Evolutionary conservation across 2,329 filamentous ascomycete genomes (phyloP).

Genomic region (Aureobasidium melanogenum): DNA sequence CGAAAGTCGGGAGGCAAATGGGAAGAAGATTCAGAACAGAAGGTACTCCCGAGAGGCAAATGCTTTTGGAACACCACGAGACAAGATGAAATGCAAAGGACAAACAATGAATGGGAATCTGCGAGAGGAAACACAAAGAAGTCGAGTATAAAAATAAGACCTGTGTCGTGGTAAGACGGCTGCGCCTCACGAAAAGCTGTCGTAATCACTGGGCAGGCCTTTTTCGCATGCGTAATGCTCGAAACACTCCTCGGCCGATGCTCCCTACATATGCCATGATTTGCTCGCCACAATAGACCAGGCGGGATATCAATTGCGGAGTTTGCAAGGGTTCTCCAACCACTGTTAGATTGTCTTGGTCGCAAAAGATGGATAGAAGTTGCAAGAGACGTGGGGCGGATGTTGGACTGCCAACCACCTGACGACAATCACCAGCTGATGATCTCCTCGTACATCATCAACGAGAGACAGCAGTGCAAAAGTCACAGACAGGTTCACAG

Average conservation of each 20-base stretch:
- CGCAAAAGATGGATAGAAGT: constrained; percentile 2
- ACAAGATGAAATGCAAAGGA: not conserved
- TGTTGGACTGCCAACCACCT: constrained; percentile 6
- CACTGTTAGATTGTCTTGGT: not conserved
- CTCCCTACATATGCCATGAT: not conserved
- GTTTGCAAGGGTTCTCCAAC: constrained; percentile 5
- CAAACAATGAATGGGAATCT: not conserved
- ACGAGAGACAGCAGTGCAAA: not conserved
- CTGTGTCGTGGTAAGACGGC: not conserved
- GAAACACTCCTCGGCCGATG: constrained; percentile 7
- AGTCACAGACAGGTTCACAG: not conserved
- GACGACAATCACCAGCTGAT: not conserved
- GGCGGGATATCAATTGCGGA: not conserved
- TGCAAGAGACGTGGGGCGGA: constrained; percentile 2
- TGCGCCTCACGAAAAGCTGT: constrained; percentile 7
- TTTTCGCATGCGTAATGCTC: constrained; percentile 4
- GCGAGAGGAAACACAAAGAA: not conserved
- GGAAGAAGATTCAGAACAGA: not conserved
- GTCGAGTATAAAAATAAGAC: constrained; percentile 2
- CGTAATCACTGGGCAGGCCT: constrained; percentile 4
- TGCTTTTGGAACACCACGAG: not conserved
- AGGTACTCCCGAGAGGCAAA: not conserved
- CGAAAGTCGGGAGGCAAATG: not conserved
- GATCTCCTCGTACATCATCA: constrained; percentile 7
- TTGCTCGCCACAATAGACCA: not conserved